A percentile compares a stretch with the other conserved stretches of the same genome.
These are phyloP conservation scores for Ophiostoma fasciatum DNA, from an alignment of 2,329 filamentous ascomycete genomes.

Conservation along the genomic window DNA sequence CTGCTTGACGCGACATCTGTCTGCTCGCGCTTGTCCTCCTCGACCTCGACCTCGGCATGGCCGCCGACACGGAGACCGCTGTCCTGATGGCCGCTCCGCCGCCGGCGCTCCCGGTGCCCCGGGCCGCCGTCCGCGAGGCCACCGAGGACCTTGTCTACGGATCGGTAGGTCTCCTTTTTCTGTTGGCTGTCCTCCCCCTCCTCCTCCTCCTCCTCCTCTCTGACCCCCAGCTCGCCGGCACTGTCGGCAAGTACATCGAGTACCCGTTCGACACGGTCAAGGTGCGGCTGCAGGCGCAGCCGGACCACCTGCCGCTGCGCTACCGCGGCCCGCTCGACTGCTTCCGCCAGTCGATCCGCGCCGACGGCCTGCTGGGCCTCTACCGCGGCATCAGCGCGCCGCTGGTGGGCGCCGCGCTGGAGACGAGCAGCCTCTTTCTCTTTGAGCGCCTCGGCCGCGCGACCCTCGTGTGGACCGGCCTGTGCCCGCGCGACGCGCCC, in stretches of 20 bases:
- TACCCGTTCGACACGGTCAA: slow-evolving; percentile 99
- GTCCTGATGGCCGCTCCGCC: neutral
- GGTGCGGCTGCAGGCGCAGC: slow-evolving; percentile 92
- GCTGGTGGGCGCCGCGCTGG: slow-evolving; percentile 76
- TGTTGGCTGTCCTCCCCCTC: slow-evolving; percentile 20
- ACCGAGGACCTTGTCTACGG: slow-evolving; percentile 80
- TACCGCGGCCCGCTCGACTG: slow-evolving; percentile 87
- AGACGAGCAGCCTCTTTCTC: slow-evolving; percentile 86
- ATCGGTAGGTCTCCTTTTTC: too few species aligned
- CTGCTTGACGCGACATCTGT: neutral
- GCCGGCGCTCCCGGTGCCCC: slow-evolving; percentile 13
- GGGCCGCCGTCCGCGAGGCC: slow-evolving; percentile 43
- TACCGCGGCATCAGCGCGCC: slow-evolving; percentile 92
- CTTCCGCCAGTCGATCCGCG: slow-evolving; percentile 69
- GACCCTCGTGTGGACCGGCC: slow-evolving; percentile 38
- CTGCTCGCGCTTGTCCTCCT: neutral
- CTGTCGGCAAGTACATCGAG: slow-evolving; percentile 90
- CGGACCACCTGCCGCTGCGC: slow-evolving; percentile 62
- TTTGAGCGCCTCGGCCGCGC: slow-evolving; percentile 68
- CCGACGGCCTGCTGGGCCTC: slow-evolving; percentile 65
- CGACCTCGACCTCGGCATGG: neutral
- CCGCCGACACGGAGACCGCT: slow-evolving; percentile 1
- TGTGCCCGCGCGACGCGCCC: slow-evolving; percentile 35
- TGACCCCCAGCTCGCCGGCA: slow-evolving; percentile 52
- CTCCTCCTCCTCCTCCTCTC: neutral